Percentiles rank a stretch among this genome's conserved stretches.
These are phyloP conservation scores for Raddia guianensis DNA, from an alignment of 176 grass and related monocot species.

Conservation along the genomic window DNA sequence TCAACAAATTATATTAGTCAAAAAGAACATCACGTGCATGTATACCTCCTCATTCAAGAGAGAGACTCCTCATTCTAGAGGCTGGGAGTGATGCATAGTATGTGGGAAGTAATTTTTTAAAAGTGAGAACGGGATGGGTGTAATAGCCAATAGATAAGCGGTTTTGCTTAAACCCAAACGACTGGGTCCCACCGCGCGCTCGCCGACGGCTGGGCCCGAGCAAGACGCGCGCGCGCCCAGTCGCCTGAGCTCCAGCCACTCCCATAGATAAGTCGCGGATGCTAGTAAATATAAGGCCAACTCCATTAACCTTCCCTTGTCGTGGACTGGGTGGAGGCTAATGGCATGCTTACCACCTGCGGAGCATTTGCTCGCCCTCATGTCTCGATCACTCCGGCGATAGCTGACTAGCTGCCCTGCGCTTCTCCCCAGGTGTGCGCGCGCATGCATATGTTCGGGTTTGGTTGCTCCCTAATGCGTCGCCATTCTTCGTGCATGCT, in stretches of 20 bases:
- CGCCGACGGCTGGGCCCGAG: too few species aligned
- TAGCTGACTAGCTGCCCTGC: not conserved
- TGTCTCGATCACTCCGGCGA: not conserved
- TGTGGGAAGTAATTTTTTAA: not conserved
- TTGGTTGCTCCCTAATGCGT: conserved; percentile 47
- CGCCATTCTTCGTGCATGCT: not conserved
- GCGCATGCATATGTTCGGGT: not conserved
- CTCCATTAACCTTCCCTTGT: conserved; percentile 38
- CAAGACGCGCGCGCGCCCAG: too few species aligned
- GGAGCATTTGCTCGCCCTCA: conserved; percentile 24
- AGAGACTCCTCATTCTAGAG: not conserved
- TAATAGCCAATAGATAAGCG: too few species aligned
- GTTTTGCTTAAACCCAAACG: too few species aligned
- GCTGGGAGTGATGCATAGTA: not conserved
- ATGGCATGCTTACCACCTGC: conserved; percentile 51
- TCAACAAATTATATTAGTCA: too few species aligned
- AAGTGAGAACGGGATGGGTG: not conserved
- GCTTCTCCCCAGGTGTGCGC: not conserved
- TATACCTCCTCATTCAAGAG: too few species aligned
- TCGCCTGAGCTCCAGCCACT: too few species aligned
- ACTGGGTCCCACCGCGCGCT: too few species aligned
- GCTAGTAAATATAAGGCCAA: conserved; percentile 3
- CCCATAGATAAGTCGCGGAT: not conserved
- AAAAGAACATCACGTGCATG: too few species aligned
- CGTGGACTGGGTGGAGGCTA: conserved; percentile 43